Evolutionary conservation across 495 filamentous ascomycete species (phyloP).

Genomic region (Bathelium albidoporum): DNA sequence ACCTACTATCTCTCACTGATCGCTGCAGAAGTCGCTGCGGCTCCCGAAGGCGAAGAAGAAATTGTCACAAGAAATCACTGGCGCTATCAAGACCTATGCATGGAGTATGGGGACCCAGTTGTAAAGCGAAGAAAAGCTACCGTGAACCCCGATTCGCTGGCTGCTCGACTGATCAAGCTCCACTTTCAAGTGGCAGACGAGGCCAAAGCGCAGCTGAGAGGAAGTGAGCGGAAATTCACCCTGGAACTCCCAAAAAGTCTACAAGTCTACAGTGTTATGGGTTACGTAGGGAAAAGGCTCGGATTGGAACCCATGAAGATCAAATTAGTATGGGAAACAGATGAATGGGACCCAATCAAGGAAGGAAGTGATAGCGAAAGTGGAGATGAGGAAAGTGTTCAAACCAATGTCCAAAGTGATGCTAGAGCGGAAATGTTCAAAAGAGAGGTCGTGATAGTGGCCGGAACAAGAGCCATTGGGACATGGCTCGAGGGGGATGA

Average conservation of each 20-base stretch:
- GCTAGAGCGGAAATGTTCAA: conserved; percentile 46
- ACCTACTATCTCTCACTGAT: conserved; percentile 84
- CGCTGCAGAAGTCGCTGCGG: conserved; percentile 56
- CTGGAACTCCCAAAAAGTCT: conserved; percentile 61
- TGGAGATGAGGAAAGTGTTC: conserved; percentile 45
- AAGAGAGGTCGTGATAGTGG: conserved; percentile 70
- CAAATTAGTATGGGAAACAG: conserved; percentile 67
- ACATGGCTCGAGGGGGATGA: conserved; percentile 67
- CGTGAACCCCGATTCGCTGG: conserved; percentile 58
- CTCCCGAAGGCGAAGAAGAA: conserved; percentile 42
- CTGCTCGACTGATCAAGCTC: conserved; percentile 59
- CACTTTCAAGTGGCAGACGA: conserved; percentile 42
- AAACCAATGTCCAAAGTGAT: conserved; percentile 20
- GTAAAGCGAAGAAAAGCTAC: conserved; percentile 38
- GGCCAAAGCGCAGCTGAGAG: conserved; percentile 25
- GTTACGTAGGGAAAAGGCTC: conserved; percentile 63
- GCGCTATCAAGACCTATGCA: conserved; percentile 63
- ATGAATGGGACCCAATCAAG: conserved; percentile 69
- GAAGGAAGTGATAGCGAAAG: conserved; percentile 47
- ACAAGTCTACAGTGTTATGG: conserved; percentile 72
- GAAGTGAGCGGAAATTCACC: background rate
- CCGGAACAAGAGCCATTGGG: conserved; percentile 70
- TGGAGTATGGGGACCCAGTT: conserved; percentile 54
- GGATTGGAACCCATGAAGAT: conserved; percentile 51
- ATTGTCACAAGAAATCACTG: conserved; percentile 50